phyloP scores from a whole-genome alignment of 2,329 filamentous ascomycete genomes.

The Aspergillus oerlinghausenensis region DNA sequence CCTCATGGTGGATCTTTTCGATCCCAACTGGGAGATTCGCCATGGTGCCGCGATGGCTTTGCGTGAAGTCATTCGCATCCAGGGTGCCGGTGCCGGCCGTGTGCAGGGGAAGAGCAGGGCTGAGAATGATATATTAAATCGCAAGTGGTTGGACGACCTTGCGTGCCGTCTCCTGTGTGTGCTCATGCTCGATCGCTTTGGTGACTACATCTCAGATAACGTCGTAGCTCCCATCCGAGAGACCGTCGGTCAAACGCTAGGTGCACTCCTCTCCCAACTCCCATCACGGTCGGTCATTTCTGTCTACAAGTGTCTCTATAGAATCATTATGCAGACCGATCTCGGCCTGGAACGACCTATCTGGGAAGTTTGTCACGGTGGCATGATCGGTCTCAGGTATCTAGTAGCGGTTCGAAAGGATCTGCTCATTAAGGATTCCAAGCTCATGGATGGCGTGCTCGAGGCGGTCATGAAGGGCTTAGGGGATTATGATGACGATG shows the following conservation, averaged over 20 bases:
- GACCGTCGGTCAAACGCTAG: conserved; percentile 89
- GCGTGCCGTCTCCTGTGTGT: conserved; percentile 94
- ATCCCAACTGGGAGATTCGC: conserved; percentile 88
- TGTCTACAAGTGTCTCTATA: conserved; percentile 78
- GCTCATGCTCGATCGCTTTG: conserved; percentile 95
- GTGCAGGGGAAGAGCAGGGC: conserved; percentile 61
- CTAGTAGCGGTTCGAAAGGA: conserved; percentile 94
- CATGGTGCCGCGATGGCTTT: conserved; percentile 95
- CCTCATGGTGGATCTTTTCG: conserved; percentile 87
- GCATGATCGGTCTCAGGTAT: conserved; percentile 95
- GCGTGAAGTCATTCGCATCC: conserved; percentile 84
- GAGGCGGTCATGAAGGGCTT: conserved; percentile 92
- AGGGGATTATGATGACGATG: conserved; percentile 87
- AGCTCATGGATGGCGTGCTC: conserved; percentile 89
- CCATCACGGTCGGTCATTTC: conserved; percentile 72
- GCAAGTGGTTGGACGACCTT: conserved; percentile 85
- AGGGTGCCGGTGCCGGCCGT: conserved; percentile 83
- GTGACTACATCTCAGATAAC: conserved; percentile 95
- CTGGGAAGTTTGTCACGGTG: conserved; percentile 95
- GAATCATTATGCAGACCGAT: conserved; percentile 88
- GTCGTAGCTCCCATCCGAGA: conserved; percentile 95
- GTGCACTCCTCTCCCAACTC: conserved; percentile 81
- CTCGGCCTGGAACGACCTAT: conserved; percentile 67
- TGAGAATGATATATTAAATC: conserved; percentile 77
- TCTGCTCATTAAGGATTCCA: conserved; percentile 73